phyloP scores from a whole-genome alignment of 2,329 filamentous ascomycete species.

The Ascosphaera acerosa region DNA sequence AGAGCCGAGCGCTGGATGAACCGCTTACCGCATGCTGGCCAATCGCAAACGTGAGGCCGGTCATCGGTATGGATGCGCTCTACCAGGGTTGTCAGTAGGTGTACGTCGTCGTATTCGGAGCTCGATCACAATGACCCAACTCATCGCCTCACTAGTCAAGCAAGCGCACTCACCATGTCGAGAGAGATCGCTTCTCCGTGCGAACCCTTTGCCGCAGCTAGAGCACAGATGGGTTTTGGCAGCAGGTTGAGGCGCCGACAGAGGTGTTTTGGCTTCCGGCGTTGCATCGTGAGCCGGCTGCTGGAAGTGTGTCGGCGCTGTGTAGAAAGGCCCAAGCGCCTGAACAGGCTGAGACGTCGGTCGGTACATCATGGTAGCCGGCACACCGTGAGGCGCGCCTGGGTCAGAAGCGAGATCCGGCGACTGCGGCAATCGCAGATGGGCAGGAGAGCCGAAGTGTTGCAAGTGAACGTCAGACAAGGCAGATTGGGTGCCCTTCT shows the following conservation, averaged over 20 bases:
- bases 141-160: neutral
- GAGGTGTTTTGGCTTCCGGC: conserved; percentile 17
- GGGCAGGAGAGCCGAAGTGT: conserved; percentile 17
- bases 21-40: conserved; percentile 68
- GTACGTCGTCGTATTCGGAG: neutral
- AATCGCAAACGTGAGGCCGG: conserved; percentile 79
- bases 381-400: conserved; percentile 29
- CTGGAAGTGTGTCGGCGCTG: conserved; percentile 1
- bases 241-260: conserved; percentile 23
- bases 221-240: conserved; percentile 69
- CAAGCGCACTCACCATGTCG: conserved; percentile 49
- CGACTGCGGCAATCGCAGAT: conserved; percentile 16
- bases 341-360: conserved; percentile 27
- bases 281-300: conserved; percentile 19
- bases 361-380: conserved; percentile 30
- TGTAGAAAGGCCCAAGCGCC: conserved; percentile 19
- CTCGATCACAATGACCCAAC: conserved; percentile 3
- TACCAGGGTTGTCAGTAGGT: conserved; percentile 16
- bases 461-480: conserved; percentile 20
- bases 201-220: conserved; percentile 78
- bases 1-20: conserved; percentile 93
- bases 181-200: conserved; percentile 74
- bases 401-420: conserved; percentile 35
- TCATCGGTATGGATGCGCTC: conserved; percentile 89
- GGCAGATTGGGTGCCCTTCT: conserved; percentile 21